Evolutionary conservation across 106 monocot genomes (phyloP).

Genomic region (Dendrobium nobile): DNA sequence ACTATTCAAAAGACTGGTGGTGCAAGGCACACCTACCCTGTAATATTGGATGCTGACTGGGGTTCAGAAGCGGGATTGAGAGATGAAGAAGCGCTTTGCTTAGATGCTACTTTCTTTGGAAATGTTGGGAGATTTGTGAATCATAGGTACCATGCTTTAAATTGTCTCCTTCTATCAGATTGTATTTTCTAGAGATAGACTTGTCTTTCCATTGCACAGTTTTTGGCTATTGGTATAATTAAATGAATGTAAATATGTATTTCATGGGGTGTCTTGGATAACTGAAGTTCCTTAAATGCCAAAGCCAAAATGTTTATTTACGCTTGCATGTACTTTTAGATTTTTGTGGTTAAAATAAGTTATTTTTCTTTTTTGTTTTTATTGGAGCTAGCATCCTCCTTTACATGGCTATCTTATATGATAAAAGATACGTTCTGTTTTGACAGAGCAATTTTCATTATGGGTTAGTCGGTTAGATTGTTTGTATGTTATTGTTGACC

Average conservation of each 20-base stretch:
- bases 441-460: neutral
- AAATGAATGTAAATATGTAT: neutral
- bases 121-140: constrained; percentile 92
- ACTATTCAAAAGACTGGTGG: constrained; percentile 41
- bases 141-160: constrained; percentile 52
- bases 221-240: neutral
- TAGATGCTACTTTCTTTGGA: constrained; percentile 93
- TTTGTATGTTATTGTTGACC: neutral
- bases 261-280: neutral
- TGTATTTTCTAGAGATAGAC: neutral
- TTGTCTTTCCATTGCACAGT: neutral
- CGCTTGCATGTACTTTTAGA: neutral
- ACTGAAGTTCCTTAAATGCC: no score
- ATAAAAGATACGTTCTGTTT: neutral
- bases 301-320: neutral
- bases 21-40: constrained; percentile 68
- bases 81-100: constrained; percentile 93
- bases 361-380: neutral
- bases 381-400: neutral
- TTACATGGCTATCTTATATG: neutral
- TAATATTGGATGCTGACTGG: constrained; percentile 87
- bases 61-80: constrained; percentile 73
- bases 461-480: neutral
- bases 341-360: neutral
- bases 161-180: neutral